A percentile compares a stretch with the other conserved stretches of the same genome.
phyloP scores from a whole-genome alignment of 208 protist species.

The Trichomonas gallinae region DNA sequence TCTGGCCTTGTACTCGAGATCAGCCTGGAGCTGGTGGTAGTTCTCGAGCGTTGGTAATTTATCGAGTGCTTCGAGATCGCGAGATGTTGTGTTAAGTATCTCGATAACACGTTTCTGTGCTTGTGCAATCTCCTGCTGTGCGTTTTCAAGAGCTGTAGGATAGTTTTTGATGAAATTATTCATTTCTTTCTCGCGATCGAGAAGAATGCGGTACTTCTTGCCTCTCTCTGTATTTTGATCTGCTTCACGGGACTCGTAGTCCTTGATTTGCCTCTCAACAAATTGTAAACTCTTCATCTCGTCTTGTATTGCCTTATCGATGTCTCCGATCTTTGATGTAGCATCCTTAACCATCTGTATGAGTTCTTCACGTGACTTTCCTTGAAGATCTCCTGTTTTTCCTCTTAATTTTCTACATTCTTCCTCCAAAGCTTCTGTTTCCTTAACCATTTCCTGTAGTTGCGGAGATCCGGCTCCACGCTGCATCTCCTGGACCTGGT shows the following conservation, averaged over 20 bases:
- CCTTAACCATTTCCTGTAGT: not conserved
- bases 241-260: not conserved
- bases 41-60: not conserved
- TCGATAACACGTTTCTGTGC: not conserved
- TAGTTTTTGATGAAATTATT: conserved; percentile 6
- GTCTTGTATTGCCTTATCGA: not conserved
- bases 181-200: not conserved
- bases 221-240: not conserved
- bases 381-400: not conserved
- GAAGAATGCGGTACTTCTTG: not conserved
- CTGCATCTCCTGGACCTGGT: not conserved
- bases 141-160: not conserved
- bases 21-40: not conserved
- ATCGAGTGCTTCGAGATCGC: not conserved
- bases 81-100: not conserved
- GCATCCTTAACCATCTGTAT: not conserved
- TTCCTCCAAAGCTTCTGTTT: not conserved
- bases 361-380: not conserved
- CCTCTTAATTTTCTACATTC: not conserved
- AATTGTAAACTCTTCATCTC: not conserved
- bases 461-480: not conserved
- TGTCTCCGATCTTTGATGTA: not conserved
- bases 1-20: not conserved
- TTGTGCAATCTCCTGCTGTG: not conserved
- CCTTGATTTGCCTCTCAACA: not conserved